Evolutionary conservation across 805 yeast species (phyloP).

Genomic region (Saccharomycopsis vini): DNA sequence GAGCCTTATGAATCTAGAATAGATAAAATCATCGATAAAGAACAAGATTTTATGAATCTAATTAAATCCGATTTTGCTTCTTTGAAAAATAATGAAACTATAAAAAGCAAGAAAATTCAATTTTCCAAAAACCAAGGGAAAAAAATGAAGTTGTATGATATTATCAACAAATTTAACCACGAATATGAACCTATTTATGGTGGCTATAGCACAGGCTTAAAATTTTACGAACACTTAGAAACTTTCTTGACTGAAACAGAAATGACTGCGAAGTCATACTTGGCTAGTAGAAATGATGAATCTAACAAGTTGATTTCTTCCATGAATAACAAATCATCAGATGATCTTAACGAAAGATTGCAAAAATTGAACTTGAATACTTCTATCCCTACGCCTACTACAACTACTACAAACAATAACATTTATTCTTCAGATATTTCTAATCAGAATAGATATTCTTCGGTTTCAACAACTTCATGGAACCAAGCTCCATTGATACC

Average conservation of each 20-base stretch:
- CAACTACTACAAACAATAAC: conserved; percentile 13
- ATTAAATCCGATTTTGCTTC: conserved; percentile 37
- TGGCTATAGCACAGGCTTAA: conserved; percentile 54
- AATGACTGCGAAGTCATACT: conserved; percentile 21
- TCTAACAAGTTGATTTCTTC: conserved; percentile 18
- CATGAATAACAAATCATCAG: not conserved
- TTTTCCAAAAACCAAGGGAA: conserved; percentile 29
- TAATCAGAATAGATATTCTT: conserved; percentile 22
- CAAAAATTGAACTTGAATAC: conserved; percentile 18
- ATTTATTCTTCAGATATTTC: conserved; percentile 22
- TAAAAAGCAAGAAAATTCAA: conserved; percentile 36
- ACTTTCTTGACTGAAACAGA: conserved; percentile 23
- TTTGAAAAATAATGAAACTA: conserved; percentile 38
- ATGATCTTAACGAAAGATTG: conserved; percentile 21
- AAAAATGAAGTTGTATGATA: conserved; percentile 27
- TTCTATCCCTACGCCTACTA: conserved; percentile 7
- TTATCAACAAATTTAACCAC: conserved; percentile 34
- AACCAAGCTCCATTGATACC: conserved; percentile 14
- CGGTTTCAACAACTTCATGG: conserved; percentile 13
- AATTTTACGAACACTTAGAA: conserved; percentile 47
- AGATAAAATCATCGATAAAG: conserved; percentile 59
- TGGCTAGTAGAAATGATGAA: conserved; percentile 22
- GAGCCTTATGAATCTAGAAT: conserved; percentile 57
- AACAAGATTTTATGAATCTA: conserved; percentile 37
- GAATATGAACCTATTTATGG: conserved; percentile 52